Base-by-base conservation (phyloP, 1,139 yeast genomes). In the Wickerhamomyces sp. region DNA sequence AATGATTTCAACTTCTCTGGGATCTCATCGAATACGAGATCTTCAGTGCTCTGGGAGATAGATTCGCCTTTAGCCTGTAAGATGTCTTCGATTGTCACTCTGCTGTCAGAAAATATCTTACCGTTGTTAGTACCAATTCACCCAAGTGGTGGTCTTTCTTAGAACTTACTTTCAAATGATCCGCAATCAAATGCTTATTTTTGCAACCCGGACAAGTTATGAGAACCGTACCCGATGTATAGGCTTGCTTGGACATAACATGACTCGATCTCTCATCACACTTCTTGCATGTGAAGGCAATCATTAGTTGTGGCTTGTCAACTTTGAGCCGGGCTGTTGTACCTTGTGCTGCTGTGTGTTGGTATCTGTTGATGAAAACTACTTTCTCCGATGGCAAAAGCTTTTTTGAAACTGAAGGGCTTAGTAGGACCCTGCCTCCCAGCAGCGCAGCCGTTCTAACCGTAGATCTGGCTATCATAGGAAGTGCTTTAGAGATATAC, bases 161-260 rank as follows among this genome's bases (percentile, higher is more conserved):
- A 13, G 14, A 15, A 52, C 64, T 37, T 46, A 62, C 66, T 49
- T 74, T 85, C 49, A 91, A 67, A 58, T 89, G 95, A 55, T 91
- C 98, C 1, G 97, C 95, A 35, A 91, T 89, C 52, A 91, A 65
- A 54, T 91, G 98, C 44, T 96, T 74, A 54, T 74, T 78, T 47
- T 83, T 74, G 59, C 98, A 89, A 10, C 88, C 84, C 0, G 97
- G 97, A 54, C 97, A 91, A 53, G 87, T 89, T 24, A 91, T 82
- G 37, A 87, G 64, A 4, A 91, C 96, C 0, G 96, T 80, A 1
- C 98, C 98, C 19, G 70, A 68, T 17, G 80, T 75, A 55, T 91
- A 91, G 0, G 96, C 89, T 58, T 91, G 97, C 48, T 88, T 89
- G 14, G 96, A 84, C 52, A 91, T 80, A 4, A 80, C 72, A 55